Base-by-base conservation (phyloP, 331 rosid genomes). In the Saraca asoca region DNA sequence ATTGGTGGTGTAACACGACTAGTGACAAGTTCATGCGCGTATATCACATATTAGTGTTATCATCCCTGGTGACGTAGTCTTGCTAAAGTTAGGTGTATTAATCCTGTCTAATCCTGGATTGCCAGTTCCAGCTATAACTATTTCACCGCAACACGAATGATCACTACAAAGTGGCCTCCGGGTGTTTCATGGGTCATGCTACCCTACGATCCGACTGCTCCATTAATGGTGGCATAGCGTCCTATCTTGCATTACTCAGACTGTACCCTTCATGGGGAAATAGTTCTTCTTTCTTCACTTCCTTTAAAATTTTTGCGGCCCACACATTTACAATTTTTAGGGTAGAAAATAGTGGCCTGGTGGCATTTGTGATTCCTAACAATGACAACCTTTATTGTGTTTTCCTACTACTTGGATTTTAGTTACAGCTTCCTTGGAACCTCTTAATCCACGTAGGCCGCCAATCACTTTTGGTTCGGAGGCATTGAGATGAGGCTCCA, bases 271-370 rank as follows among this genome's bases (percentile, higher is more conserved):
- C n/a, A n/a, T n/a, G n/a, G n/a, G n/a, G n/a, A n/a, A n/a, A n/a
- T n/a, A n/a, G n/a, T n/a, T n/a, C n/a, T n/a, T 73, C 98, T 85
- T 78, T 93, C 98, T 81, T 87, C 96, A 82, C 98, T 92, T 68
- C 98, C 98, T 77, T 92, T 95, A 83, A 85, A 92, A 69, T 92
- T 92, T 75, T 92, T 92, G 87, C 98, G 89, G 79, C 89, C 98
- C 84, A 89, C 79, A 83, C 98, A 92, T 76, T 89, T 89, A 58
- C 98, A 92, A 78, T 92, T 89, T 85, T 92, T 96, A 57, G 98
- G 89, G 83, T 96, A 92, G 69, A 92, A 91, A 75, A 92, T 92
- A 84, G 89, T 92, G 70, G 96, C 98, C 81, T 92, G 98, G 82
- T 89, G 89, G 74, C 98, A 91, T 71, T 91, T 96, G 20, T 13